Percentiles rank a stretch among this genome's conserved stretches.
Conservation (phyloP, 2,329 filamentous ascomycete genomes). For the Herpotrichia juniperi region DNA sequence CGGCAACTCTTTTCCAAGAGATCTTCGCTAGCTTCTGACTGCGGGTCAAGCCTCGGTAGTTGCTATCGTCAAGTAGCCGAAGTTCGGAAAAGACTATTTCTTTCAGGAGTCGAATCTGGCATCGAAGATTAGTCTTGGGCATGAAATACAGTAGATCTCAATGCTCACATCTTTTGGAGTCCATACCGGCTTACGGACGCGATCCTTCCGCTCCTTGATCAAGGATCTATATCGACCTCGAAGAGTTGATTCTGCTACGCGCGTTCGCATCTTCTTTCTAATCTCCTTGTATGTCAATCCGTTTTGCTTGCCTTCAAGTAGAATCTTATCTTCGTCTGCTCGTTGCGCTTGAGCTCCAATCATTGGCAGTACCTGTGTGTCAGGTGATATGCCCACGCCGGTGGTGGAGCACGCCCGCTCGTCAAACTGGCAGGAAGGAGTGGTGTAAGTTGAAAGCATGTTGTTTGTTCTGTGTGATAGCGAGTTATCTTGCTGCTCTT, state of each 20-base stretch:
- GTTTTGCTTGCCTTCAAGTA: conserved; percentile 60
- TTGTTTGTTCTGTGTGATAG: not conserved
- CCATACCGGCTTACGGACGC: conserved; percentile 73
- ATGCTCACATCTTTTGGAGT: conserved; percentile 65
- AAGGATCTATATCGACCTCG: conserved; percentile 70
- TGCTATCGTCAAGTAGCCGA: conserved; percentile 12
- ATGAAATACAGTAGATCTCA: not conserved
- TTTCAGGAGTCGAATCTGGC: conserved; percentile 31
- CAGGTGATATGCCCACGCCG: no score
- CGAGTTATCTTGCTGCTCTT: not conserved
- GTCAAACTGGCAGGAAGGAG: not conserved
- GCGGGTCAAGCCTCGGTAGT: conserved; percentile 8
- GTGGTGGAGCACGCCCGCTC: not conserved
- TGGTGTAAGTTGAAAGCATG: not conserved
- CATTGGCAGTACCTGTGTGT: not conserved
- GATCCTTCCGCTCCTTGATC: conserved; percentile 66
- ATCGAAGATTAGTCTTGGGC: not conserved
- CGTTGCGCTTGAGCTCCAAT: conserved; percentile 14
- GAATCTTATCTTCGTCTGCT: conserved; percentile 35
- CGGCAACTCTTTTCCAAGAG: conserved; percentile 64
- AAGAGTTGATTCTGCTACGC: conserved; percentile 73
- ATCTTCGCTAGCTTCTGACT: conserved; percentile 49
- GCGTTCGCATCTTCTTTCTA: conserved; percentile 59
- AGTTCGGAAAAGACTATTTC: conserved; percentile 22
- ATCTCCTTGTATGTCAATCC: conserved; percentile 73